Evolutionary conservation across 2,329 filamentous ascomycete species (phyloP).

Genomic region (Trichoderma hamatum): DNA sequence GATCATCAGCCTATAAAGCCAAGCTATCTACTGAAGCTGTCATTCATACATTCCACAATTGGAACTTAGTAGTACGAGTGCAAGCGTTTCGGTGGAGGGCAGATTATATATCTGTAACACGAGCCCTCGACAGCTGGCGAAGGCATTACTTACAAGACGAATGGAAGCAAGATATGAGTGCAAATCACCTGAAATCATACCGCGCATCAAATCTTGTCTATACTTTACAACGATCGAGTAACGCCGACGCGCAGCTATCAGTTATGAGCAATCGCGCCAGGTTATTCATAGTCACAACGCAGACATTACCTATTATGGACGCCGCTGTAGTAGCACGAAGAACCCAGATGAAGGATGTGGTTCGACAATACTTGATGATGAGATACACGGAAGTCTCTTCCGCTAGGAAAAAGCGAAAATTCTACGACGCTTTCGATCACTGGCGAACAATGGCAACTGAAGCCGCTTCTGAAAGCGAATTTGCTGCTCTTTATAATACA

Average conservation of each 20-base stretch:
- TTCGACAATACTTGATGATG: conserved; percentile 42
- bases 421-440: conserved; percentile 38
- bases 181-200: conserved; percentile 23
- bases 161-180: conserved; percentile 29
- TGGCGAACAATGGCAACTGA: conserved; percentile 35
- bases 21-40: conserved; percentile 31
- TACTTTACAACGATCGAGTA: conserved; percentile 27
- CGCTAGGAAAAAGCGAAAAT: conserved; percentile 38
- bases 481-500: conserved; percentile 29
- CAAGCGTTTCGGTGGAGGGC: conserved; percentile 41
- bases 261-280: conserved; percentile 35
- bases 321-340: conserved; percentile 34
- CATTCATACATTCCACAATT: conserved; percentile 35
- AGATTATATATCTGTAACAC: conserved; percentile 38
- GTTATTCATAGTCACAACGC: conserved; percentile 40
- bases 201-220: conserved; percentile 28
- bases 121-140: conserved; percentile 39
- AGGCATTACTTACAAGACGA: conserved; percentile 31
- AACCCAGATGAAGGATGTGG: conserved; percentile 34
- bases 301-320: conserved; percentile 36
- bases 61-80: conserved; percentile 41
- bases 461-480: conserved; percentile 27
- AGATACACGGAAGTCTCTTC: conserved; percentile 43
- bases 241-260: conserved; percentile 29
- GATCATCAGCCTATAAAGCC: conserved; percentile 34